phyloP scores from a whole-genome alignment of 768 basidiomycete genomes.

The Boletus sensibilis region DNA sequence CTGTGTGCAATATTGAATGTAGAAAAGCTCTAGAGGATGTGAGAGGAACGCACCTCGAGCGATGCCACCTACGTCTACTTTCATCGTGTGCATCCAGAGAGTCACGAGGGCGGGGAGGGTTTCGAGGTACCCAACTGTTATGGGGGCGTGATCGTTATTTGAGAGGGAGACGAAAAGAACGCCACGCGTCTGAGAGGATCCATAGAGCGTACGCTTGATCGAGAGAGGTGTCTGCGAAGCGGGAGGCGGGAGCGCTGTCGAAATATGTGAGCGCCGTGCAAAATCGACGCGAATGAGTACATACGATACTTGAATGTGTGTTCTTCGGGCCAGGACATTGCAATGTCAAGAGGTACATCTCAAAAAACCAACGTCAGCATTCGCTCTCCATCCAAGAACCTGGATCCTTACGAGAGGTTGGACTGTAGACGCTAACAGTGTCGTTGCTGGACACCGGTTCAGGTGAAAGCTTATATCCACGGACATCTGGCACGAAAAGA shows the following conservation, averaged over 20 bases:
- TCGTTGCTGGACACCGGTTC: constrained; percentile 42
- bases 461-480: constrained; percentile 49
- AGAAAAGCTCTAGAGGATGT: no score
- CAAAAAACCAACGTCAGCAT: background rate
- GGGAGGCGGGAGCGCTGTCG: constrained; percentile 37
- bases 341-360: constrained; percentile 49
- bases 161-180: constrained; percentile 63
- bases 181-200: constrained; percentile 75
- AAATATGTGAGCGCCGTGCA: background rate
- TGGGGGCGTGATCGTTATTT: constrained; percentile 53
- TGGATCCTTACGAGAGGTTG: constrained; percentile 40
- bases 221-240: constrained; percentile 49
- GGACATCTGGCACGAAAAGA: constrained; percentile 46
- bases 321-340: constrained; percentile 54
- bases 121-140: constrained; percentile 68
- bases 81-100: constrained; percentile 80
- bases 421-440: constrained; percentile 47
- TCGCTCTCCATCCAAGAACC: background rate
- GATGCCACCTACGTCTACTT: constrained; percentile 46
- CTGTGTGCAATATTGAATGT: constrained; percentile 33
- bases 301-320: constrained; percentile 57
- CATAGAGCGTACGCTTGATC: constrained; percentile 67
- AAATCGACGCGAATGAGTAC: constrained; percentile 16
- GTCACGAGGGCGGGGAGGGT: constrained; percentile 93
- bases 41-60: constrained; percentile 41